phyloP scores from a whole-genome alignment of 179 eudicot species.

The Amaranthus tricolor region DNA sequence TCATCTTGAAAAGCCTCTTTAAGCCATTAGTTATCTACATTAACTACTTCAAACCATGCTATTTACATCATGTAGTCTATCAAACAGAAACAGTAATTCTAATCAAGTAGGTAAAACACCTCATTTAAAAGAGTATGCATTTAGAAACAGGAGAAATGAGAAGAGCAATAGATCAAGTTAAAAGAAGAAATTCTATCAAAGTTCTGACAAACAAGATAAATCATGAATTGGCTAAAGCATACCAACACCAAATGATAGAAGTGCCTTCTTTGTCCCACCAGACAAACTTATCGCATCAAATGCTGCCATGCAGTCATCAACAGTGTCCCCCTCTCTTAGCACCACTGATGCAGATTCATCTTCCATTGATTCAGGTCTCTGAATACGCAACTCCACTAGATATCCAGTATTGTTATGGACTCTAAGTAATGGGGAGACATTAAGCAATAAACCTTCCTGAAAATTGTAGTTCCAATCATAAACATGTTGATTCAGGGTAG shows the following conservation, averaged over 20 bases:
- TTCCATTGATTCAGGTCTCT: constrained; percentile 64
- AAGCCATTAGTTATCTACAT: not conserved
- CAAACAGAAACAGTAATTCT: constrained; percentile 1
- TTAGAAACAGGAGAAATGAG: not conserved
- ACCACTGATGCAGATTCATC: constrained; percentile 61
- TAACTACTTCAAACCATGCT: not conserved
- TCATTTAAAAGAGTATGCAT: not conserved
- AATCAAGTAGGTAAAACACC: not conserved
- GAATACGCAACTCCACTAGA: constrained; percentile 75
- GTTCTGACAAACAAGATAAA: not conserved
- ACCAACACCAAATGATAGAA: constrained; percentile 86
- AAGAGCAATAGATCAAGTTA: not conserved
- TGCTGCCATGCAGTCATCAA: constrained; percentile 88
- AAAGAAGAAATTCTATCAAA: not conserved
- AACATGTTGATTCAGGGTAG: not conserved
- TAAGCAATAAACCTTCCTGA: constrained; percentile 80
- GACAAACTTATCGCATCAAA: constrained; percentile 68
- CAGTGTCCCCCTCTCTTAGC: constrained; percentile 62
- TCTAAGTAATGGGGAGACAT: constrained; percentile 75
- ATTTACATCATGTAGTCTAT: not conserved
- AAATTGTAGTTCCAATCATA: constrained; percentile 21
- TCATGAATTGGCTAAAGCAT: constrained; percentile 23
- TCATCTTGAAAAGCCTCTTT: not conserved
- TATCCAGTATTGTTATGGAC: constrained; percentile 80
- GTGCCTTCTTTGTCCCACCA: constrained; percentile 82